These are phyloP conservation scores for Penicillium goetzii DNA, from an alignment of 495 filamentous ascomycete species.

Conservation along the genomic window DNA sequence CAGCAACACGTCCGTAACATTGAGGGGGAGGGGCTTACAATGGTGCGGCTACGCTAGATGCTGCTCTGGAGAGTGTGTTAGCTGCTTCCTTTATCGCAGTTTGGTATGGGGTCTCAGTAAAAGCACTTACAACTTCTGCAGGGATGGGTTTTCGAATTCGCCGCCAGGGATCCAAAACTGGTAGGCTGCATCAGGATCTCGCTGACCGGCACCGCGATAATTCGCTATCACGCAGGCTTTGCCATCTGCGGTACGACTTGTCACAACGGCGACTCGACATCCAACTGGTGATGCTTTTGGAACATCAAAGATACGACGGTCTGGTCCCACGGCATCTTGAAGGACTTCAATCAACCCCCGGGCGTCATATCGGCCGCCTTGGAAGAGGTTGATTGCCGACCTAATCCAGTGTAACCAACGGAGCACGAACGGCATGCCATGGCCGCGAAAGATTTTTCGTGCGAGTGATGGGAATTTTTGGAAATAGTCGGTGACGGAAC, in stretches of 20 bases:
- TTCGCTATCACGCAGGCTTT: slow-evolving; percentile 27
- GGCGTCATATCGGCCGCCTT: too few relatives aligned
- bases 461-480: too few relatives aligned
- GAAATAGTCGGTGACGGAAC: too few relatives aligned
- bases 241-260: slow-evolving; percentile 28
- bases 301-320: slow-evolving; percentile 23
- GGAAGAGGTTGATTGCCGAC: too few relatives aligned
- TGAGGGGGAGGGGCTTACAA: slow-evolving; percentile 23
- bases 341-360: too few relatives aligned
- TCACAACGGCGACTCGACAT: slow-evolving; percentile 22
- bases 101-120: not conserved
- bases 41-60: slow-evolving; percentile 29
- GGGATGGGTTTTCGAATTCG: slow-evolving; percentile 16
- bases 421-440: too few relatives aligned
- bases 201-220: slow-evolving; percentile 20
- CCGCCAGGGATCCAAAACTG: slow-evolving; percentile 19
- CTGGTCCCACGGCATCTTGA: slow-evolving; percentile 10
- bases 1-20: too few relatives aligned
- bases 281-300: slow-evolving; percentile 6
- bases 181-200: slow-evolving; percentile 18
- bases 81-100: not conserved
- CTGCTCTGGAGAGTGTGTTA: slow-evolving; percentile 13
- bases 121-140: slow-evolving; percentile 28
- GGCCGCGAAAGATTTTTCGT: too few relatives aligned
- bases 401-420: too few relatives aligned